phyloP scores from a whole-genome alignment of 2,329 filamentous ascomycete species.

The Alternaria ventricosa region DNA sequence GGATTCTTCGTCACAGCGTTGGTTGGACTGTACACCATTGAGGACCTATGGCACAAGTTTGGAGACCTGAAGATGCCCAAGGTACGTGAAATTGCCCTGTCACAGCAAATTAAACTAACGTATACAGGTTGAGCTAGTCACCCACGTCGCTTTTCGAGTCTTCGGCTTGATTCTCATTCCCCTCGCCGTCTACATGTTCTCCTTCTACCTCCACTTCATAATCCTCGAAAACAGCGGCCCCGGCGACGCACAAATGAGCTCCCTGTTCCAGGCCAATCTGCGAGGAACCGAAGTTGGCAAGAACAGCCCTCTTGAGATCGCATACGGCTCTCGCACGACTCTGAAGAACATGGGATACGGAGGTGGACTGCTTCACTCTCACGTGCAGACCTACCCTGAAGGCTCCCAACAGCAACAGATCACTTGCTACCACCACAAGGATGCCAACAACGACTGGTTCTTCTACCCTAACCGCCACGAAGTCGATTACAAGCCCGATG shows the following conservation, averaged over 20 bases:
- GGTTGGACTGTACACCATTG: conserved; percentile 92
- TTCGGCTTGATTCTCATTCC: conserved; percentile 89
- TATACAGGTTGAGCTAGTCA: conserved; percentile 67
- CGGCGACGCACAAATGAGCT: conserved; percentile 99
- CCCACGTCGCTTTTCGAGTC: conserved; percentile 80
- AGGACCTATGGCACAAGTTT: conserved; percentile 98
- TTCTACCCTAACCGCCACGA: conserved; percentile 92
- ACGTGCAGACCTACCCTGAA: conserved; percentile 94
- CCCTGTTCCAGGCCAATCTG: conserved; percentile 96
- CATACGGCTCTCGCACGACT: conserved; percentile 85
- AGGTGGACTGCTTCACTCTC: conserved; percentile 92
- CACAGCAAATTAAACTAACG: conserved; percentile 22
- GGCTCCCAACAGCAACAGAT: conserved; percentile 95
- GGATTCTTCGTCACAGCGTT: conserved; percentile 94
- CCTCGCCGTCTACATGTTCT: conserved; percentile 90
- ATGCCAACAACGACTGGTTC: conserved; percentile 99
- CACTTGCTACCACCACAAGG: conserved; percentile 99
- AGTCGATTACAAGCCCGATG: conserved; percentile 72
- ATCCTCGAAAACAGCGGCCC: conserved; percentile 93
- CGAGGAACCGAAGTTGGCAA: conserved; percentile 92
- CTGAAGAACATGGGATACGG: conserved; percentile 99
- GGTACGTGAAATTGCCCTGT: conserved; percentile 51
- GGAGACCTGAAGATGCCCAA: conserved; percentile 91
- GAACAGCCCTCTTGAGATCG: conserved; percentile 91
- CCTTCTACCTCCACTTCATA: conserved; percentile 92